phyloP scores from a whole-genome alignment of 768 basidiomycete species.

The Infundibulicybe gibba region DNA sequence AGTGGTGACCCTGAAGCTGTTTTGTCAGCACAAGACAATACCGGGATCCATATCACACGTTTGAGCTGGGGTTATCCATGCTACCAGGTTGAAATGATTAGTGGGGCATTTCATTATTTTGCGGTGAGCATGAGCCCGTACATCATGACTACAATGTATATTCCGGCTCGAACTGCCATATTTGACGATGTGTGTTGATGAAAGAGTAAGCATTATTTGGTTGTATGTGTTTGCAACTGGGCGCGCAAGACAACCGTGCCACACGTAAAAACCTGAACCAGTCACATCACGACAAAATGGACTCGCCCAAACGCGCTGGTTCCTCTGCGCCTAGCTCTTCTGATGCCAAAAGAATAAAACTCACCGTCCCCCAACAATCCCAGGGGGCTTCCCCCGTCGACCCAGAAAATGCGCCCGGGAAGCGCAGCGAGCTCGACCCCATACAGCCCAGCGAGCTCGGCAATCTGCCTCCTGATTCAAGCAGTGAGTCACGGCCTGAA shows the following conservation, averaged over 20 bases:
- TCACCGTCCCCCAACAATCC: conserved; percentile 47
- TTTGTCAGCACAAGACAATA: too few relatives aligned
- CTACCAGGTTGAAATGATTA: too few relatives aligned
- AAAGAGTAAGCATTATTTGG: too few relatives aligned
- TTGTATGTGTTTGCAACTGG: background rate
- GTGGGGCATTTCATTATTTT: too few relatives aligned
- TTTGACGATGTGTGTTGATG: too few relatives aligned
- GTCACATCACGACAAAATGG: conserved; percentile 30
- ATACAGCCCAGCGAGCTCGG: conserved; percentile 74
- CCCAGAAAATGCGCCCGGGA: conserved; percentile 75
- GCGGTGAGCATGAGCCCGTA: too few relatives aligned
- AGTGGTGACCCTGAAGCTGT: too few relatives aligned
- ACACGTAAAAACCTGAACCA: background rate
- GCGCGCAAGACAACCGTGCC: background rate
- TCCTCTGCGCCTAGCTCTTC: conserved; percentile 48
- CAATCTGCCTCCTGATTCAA: conserved; percentile 53
- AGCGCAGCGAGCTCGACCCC: conserved; percentile 86
- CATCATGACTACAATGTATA: too few relatives aligned
- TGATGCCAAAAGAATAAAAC: conserved; percentile 56
- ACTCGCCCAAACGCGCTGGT: conserved; percentile 64
- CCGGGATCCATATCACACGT: too few relatives aligned
- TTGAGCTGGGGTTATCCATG: too few relatives aligned
- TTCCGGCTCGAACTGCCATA: too few relatives aligned
- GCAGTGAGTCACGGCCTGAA: conserved; percentile 34
- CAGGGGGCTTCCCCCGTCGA: conserved; percentile 77